A percentile compares a stretch with the other conserved stretches of the same genome.
These are phyloP conservation scores for Verticillium tricorpus DNA, from an alignment of 2,329 filamentous ascomycete species.

Conservation along the genomic window DNA sequence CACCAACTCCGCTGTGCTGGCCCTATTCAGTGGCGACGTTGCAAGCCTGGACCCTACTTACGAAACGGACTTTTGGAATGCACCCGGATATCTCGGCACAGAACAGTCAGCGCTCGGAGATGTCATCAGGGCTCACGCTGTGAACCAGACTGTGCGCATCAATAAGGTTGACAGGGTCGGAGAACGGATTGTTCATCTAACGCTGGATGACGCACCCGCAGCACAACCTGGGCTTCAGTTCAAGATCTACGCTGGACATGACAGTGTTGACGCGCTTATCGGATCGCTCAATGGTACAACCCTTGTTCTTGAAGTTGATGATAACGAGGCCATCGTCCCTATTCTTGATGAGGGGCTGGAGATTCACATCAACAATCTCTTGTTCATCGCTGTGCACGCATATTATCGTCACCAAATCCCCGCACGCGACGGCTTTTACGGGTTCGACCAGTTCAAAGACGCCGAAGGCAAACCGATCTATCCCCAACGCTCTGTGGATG, in stretches of 20 bases:
- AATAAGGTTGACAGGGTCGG: neutral
- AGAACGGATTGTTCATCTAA: neutral
- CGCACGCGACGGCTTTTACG: conserved; percentile 6
- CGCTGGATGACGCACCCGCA: neutral
- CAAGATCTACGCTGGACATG: neutral
- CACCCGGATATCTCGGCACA: conserved; percentile 10
- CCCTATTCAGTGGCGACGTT: neutral
- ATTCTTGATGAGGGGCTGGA: neutral
- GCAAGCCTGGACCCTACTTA: conserved; percentile 10
- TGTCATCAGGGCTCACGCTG: conserved; percentile 3
- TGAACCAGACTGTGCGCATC: conserved; percentile 1
- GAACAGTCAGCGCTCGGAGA: conserved; percentile 10
- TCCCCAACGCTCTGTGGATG: conserved; percentile 7
- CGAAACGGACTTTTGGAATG: conserved; percentile 13
- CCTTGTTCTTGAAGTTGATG: neutral
- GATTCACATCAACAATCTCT: neutral
- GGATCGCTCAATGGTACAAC: neutral
- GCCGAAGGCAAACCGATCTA: conserved; percentile 3
- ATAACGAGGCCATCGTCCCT: neutral
- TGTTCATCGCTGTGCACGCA: neutral
- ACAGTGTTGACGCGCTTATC: neutral
- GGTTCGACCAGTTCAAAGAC: conserved; percentile 11
- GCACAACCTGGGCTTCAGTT: neutral
- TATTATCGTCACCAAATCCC: conserved; percentile 15
- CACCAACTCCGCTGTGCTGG: neutral